A percentile compares a stretch with the other conserved stretches of the same genome.
Evolutionary conservation across 148 eudicot genomes (phyloP).

Genomic region (Chenopodium album): DNA sequence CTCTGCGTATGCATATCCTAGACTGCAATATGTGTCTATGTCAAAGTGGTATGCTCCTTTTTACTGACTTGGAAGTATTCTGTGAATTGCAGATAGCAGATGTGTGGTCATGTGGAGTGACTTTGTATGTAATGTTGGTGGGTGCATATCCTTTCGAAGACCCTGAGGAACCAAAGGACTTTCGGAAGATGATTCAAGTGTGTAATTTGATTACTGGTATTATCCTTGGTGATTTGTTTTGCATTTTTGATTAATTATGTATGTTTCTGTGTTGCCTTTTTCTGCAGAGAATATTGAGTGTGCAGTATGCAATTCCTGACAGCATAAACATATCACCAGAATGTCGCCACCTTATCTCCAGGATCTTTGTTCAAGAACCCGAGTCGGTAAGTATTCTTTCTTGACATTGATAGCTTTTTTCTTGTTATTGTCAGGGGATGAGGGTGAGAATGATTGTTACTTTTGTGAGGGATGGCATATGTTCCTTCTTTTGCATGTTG

Average conservation of each 20-base stretch:
- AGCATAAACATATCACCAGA: slow-evolving; percentile 59
- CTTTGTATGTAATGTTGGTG: slow-evolving; percentile 88
- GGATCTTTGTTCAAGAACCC: slow-evolving; percentile 88
- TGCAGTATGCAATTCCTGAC: slow-evolving; percentile 84
- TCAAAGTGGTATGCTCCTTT: slow-evolving; percentile 4
- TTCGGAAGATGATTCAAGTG: slow-evolving; percentile 82
- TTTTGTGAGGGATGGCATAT: not conserved
- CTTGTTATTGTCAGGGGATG: not conserved
- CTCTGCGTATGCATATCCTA: not conserved
- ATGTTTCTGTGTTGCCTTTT: not conserved
- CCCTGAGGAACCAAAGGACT: slow-evolving; percentile 82
- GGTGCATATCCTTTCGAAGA: slow-evolving; percentile 95
- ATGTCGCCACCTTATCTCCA: slow-evolving; percentile 85
- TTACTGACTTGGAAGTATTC: slow-evolving; percentile 14
- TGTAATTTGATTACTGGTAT: slow-evolving; percentile 1
- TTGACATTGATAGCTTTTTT: too few relatives aligned
- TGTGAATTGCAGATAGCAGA: slow-evolving; percentile 73
- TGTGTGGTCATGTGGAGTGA: slow-evolving; percentile 99
- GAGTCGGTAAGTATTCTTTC: slow-evolving; percentile 51
- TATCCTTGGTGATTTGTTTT: slow-evolving; percentile 8
- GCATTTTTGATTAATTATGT: not conserved
- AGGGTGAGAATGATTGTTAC: not conserved
- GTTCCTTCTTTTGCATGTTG: not conserved
- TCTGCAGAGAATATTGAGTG: slow-evolving; percentile 75
- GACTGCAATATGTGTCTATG: not conserved